Evolutionary conservation across 805 yeast genomes (phyloP).

Genomic region (Helenozyma rhizophorensis): DNA sequence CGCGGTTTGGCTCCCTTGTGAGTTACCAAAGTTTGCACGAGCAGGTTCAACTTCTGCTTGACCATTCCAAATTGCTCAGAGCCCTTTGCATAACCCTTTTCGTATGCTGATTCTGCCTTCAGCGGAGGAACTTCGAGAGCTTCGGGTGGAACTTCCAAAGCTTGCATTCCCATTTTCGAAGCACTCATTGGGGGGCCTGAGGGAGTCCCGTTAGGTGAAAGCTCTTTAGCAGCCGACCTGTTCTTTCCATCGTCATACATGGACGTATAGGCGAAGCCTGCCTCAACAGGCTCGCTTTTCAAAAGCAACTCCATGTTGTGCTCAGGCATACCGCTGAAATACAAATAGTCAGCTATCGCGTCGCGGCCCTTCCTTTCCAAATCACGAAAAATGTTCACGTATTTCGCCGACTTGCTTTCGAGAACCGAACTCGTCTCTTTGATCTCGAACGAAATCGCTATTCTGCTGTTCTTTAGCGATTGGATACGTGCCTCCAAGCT

Average conservation of each 20-base stretch:
- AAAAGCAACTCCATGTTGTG: constrained; percentile 3
- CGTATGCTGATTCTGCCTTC: constrained; percentile 25
- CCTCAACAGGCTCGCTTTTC: constrained; percentile 8
- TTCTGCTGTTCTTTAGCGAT: constrained; percentile 30
- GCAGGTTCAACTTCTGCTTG: constrained; percentile 9
- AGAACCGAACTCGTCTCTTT: constrained; percentile 45
- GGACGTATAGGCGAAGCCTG: constrained; percentile 1
- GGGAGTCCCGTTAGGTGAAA: too few species aligned
- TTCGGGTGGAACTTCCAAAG: constrained; percentile 2
- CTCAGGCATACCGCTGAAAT: constrained; percentile 1
- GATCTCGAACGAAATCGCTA: constrained; percentile 33
- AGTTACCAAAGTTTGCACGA: constrained; percentile 4
- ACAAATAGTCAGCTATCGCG: constrained; percentile 27
- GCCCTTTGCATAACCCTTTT: constrained; percentile 34
- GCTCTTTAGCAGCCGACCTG: too few species aligned
- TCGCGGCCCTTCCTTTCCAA: constrained; percentile 36
- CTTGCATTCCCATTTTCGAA: constrained; percentile 1
- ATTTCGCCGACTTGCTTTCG: constrained; percentile 45
- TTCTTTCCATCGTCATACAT: too few species aligned
- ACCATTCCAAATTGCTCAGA: constrained; percentile 23
- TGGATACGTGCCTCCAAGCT: constrained; percentile 32
- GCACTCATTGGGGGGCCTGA: not conserved
- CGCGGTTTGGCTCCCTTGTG: too few species aligned
- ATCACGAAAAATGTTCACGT: constrained; percentile 36
- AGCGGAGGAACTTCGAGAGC: not conserved